These are phyloP conservation scores for Coniella lustricola DNA, from an alignment of 2,329 filamentous ascomycete species.

Conservation along the genomic window DNA sequence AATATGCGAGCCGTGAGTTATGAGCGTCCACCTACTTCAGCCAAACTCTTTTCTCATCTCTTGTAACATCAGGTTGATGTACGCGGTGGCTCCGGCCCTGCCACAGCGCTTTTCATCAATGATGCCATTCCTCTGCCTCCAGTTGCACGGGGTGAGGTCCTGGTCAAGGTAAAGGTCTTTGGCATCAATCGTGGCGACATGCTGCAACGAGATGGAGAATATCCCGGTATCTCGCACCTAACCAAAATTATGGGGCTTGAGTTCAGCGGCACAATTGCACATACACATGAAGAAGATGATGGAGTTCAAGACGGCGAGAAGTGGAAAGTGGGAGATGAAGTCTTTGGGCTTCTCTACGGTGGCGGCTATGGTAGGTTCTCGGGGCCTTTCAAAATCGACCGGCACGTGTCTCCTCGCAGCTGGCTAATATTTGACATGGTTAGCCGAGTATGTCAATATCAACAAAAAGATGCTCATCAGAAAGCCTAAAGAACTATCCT, in stretches of 20 bases:
- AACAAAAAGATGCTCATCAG: background rate
- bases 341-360: background rate
- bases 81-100: background rate
- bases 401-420: too few species aligned
- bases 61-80: background rate
- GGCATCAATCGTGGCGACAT: slow-evolving; percentile 1
- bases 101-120: slow-evolving; percentile 3
- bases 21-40: too few species aligned
- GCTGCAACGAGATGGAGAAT: background rate
- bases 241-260: background rate
- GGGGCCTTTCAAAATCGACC: background rate
- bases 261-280: background rate
- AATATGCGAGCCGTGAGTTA: too few species aligned
- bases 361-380: background rate
- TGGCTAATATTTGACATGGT: background rate
- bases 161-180: slow-evolving; percentile 1
- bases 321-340: background rate
- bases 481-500: background rate
- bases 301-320: background rate
- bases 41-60: background rate
- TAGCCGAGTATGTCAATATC: background rate
- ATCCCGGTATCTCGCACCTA: background rate
- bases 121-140: background rate
- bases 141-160: background rate
- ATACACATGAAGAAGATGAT: background rate